Conservation (phyloP, 2,329 filamentous ascomycete genomes). For the Aspergillus carbonarius region DNA sequence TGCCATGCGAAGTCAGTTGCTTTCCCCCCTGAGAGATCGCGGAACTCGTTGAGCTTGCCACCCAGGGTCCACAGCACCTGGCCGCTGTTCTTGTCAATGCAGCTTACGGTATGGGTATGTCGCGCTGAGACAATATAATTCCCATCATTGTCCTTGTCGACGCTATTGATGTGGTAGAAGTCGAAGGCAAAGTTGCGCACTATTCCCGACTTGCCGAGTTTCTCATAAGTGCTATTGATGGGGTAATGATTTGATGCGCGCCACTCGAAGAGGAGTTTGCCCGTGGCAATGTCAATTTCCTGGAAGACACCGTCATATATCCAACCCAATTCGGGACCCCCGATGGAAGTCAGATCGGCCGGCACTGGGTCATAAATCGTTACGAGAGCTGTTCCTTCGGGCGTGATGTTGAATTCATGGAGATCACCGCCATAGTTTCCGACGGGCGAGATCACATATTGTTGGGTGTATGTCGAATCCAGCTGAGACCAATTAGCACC, state of each 20-base stretch:
- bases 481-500: constrained; percentile 17
- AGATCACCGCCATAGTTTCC: constrained; percentile 29
- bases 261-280: constrained; percentile 38
- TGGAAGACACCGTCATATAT: constrained; percentile 33
- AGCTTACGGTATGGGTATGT: constrained; percentile 49
- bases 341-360: constrained; percentile 28
- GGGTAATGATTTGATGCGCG: constrained; percentile 35
- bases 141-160: constrained; percentile 52
- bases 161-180: constrained; percentile 59
- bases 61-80: constrained; percentile 55
- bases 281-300: constrained; percentile 38
- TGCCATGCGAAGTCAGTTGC: constrained; percentile 45
- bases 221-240: constrained; percentile 23
- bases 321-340: constrained; percentile 30
- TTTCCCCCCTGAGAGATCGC: constrained; percentile 42
- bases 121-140: constrained; percentile 57
- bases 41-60: constrained; percentile 50
- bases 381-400: constrained; percentile 31
- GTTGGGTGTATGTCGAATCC: constrained; percentile 25
- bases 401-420: constrained; percentile 36
- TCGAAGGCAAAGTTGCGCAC: constrained; percentile 45
- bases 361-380: constrained; percentile 30
- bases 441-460: constrained; percentile 19
- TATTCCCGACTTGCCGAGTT: constrained; percentile 8
- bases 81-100: constrained; percentile 50